phyloP scores from a whole-genome alignment of 306 rosid genomes.

The Cucurbita argyrosperma region DNA sequence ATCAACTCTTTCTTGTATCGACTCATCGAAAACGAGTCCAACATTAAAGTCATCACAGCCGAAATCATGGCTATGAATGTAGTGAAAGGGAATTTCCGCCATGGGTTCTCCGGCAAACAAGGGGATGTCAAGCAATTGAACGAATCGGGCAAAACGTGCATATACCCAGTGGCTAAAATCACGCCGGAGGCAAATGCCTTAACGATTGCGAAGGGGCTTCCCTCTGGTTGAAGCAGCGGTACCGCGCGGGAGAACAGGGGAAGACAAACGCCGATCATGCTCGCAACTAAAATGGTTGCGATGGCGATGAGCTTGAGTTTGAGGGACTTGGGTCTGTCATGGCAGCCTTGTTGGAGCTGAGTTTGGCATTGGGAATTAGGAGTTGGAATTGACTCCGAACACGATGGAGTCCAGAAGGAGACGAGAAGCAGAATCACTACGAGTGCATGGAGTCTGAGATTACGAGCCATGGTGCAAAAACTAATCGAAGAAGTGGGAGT shows the following conservation, averaged over 20 bases:
- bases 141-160: conserved; percentile 57
- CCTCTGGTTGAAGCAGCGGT: conserved; percentile 24
- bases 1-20: conserved; percentile 20
- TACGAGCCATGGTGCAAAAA: not conserved
- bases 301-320: conserved; percentile 3
- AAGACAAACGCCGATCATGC: conserved; percentile 1
- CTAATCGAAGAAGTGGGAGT: not conserved
- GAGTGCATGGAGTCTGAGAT: not conserved
- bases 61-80: conserved; percentile 55
- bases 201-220: conserved; percentile 26
- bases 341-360: not conserved
- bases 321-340: not conserved
- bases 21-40: conserved; percentile 43
- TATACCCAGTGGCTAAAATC: conserved; percentile 56
- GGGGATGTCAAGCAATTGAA: conserved; percentile 30
- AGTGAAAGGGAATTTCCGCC: conserved; percentile 48
- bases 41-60: conserved; percentile 36
- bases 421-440: not conserved
- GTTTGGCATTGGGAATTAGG: not conserved
- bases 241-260: not conserved
- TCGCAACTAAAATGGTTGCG: not conserved
- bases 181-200: conserved; percentile 63
- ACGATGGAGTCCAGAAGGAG: not conserved
- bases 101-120: conserved; percentile 31
- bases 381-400: not conserved